Conservation (phyloP, 1,284 basidiomycete genomes). For the Rhodotorula sp. region DNA sequence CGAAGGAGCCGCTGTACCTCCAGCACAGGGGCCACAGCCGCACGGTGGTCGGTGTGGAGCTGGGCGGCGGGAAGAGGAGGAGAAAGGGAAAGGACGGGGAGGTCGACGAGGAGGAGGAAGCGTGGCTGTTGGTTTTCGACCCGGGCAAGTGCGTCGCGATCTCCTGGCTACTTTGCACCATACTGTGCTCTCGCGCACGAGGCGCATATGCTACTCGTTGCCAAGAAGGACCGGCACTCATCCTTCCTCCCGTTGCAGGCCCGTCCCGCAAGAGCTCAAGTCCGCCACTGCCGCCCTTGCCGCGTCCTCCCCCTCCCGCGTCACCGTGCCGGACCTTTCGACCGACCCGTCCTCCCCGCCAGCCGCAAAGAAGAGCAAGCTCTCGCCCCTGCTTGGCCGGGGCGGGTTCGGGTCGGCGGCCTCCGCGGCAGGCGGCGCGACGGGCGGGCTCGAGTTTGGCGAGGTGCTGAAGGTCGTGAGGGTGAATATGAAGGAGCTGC, state of each 20-base stretch:
- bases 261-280: constrained; percentile 7
- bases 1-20: constrained; percentile 44
- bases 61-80: constrained; percentile 11
- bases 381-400: neutral
- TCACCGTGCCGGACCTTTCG: neutral
- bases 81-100: neutral
- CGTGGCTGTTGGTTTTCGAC: constrained; percentile 45
- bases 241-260: neutral
- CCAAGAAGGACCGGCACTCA: neutral
- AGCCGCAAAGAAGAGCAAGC: neutral
- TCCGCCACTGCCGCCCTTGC: neutral
- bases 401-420: constrained; percentile 4
- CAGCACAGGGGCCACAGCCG: constrained; percentile 48
- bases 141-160: constrained; percentile 42
- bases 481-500: constrained; percentile 42
- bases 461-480: constrained; percentile 41
- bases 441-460: constrained; percentile 11
- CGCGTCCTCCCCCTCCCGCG: neutral
- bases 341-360: neutral
- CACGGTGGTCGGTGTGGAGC: constrained; percentile 46
- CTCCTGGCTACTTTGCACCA: neutral
- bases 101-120: constrained; percentile 13
- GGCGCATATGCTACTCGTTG: too few species aligned
- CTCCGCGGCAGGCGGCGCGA: neutral
- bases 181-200: neutral